Evolutionary conservation across 306 rosid genomes (phyloP).

Genomic region (Fragaria nilgerrensis): DNA sequence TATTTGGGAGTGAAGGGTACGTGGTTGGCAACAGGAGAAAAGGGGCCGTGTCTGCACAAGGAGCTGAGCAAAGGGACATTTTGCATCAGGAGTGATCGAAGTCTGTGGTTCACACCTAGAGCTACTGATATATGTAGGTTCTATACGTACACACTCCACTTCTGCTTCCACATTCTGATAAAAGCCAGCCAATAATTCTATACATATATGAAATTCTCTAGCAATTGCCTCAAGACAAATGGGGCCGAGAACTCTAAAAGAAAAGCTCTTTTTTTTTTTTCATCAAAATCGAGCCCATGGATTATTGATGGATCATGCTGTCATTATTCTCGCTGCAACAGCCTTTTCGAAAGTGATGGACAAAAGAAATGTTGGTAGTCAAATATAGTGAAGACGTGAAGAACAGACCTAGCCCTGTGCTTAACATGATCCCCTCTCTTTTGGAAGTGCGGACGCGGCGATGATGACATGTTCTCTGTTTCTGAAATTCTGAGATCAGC

Average conservation of each 20-base stretch:
- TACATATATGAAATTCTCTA: neutral
- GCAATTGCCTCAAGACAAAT: neutral
- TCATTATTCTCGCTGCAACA: neutral
- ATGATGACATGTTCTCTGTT: neutral
- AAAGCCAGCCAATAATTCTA: too few species aligned
- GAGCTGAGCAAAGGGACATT: too few species aligned
- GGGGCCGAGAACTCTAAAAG: neutral
- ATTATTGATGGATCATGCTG: neutral
- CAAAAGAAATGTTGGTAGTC: neutral
- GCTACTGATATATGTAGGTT: neutral
- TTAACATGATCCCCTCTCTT: neutral
- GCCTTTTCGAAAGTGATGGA: neutral
- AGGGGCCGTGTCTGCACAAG: neutral
- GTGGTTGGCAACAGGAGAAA: neutral
- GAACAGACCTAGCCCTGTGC: neutral
- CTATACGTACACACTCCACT: too few species aligned
- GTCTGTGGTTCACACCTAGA: neutral
- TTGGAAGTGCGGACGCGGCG: neutral
- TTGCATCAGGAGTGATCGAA: too few species aligned
- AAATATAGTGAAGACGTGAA: neutral
- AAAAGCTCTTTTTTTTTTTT: neutral
- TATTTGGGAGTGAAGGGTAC: neutral
- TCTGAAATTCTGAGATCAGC: neutral
- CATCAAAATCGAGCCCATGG: neutral
- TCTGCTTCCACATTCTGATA: too few species aligned